Evolutionary conservation across 192 early-diverging fungal species (phyloP), one percentile per base, ranked within the genome.

Genomic region (Fimicolochytrium jonesii): DNA sequence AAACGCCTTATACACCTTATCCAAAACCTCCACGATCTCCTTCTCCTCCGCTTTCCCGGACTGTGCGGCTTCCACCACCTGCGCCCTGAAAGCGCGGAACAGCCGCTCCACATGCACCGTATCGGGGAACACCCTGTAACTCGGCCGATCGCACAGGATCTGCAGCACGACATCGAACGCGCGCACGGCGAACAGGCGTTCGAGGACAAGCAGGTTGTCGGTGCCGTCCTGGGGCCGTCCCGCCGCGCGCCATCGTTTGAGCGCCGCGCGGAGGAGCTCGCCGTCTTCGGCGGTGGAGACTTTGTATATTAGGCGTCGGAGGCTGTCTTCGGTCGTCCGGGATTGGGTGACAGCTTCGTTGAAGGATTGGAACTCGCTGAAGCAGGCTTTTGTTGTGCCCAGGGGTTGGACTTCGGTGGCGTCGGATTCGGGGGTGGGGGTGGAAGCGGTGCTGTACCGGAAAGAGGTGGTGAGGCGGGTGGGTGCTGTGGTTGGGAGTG

Each of bases 1-100:
- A 67, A 79, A 79, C 10, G 60, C 35, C 56, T 72, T 76, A 74
- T 72, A 76, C 28, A 76, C 22, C 20, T 75, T 68, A 41, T 79
- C 77, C 52, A 77, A 61, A 7, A 28, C 36, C 22, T 28, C 62
- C 11, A 71, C 39, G 4, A 15, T 42, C 26, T 66, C 51, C 5
- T 31, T 25, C 6, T 28, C 51, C 11, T 55, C 51, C 10, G 5
- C 22, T 34, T 35, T 3, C 53, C 30, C 53, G 36, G 28, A 34
- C 6, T 29, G 31, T 11, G 6, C 41, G 10, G 33, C 22, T n/a
- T 43, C 46, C 35, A 30, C 11, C 18, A 26, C 35, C 28, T 4
- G 6, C 20, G 10, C 33, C 2, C 22, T 35, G 39, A 68, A 54
- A 15, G 28, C 42, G n/a, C 4, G 9, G 50, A 68, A 20, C 5